These are phyloP conservation scores for Coniochaeta sp. DNA, from an alignment of 2,329 filamentous ascomycete genomes.

Conservation along the genomic window DNA sequence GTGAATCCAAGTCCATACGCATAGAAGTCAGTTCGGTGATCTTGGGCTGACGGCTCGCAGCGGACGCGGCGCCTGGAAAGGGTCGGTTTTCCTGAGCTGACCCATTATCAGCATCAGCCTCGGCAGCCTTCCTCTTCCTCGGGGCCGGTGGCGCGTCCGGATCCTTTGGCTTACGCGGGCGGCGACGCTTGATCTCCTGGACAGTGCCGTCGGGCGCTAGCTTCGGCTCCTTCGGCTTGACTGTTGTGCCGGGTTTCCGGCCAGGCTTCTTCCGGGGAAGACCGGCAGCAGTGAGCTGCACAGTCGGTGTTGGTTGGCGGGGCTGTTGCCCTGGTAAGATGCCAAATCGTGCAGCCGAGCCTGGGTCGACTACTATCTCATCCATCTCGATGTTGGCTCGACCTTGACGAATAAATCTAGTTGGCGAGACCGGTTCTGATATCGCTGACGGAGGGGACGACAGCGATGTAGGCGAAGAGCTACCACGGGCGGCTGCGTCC, in stretches of 20 bases:
- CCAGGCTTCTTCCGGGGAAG: slow-evolving; percentile 56
- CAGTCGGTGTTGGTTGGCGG: slow-evolving; percentile 25
- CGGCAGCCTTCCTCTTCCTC: slow-evolving; percentile 46
- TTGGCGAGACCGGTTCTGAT: slow-evolving; percentile 40
- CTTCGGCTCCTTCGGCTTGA: slow-evolving; percentile 19
- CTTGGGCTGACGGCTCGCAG: slow-evolving; percentile 27
- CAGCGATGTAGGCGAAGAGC: slow-evolving; percentile 39
- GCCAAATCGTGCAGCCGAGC: slow-evolving; percentile 23
- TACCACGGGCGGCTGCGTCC: slow-evolving; percentile 11
- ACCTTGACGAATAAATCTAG: slow-evolving; percentile 23
- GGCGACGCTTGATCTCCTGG: slow-evolving; percentile 41
- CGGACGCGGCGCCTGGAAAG: slow-evolving; percentile 23
- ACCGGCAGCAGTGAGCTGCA: slow-evolving; percentile 49
- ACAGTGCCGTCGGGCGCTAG: slow-evolving; percentile 13
- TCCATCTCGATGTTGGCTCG: slow-evolving; percentile 34
- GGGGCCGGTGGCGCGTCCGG: slow-evolving; percentile 48
- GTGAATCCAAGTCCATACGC: slow-evolving; percentile 24
- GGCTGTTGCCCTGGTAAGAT: slow-evolving; percentile 21
- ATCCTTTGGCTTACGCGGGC: slow-evolving; percentile 50
- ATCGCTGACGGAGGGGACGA: slow-evolving; percentile 45
- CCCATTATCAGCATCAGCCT: slow-evolving; percentile 26
- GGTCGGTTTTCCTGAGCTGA: slow-evolving; percentile 23
- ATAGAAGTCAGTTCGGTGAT: slow-evolving; percentile 31
- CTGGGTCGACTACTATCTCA: slow-evolving; percentile 40
- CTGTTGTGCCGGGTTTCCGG: slow-evolving; percentile 52